Conservation (phyloP, 768 basidiomycete genomes). For the Lactifluus volemus region DNA sequence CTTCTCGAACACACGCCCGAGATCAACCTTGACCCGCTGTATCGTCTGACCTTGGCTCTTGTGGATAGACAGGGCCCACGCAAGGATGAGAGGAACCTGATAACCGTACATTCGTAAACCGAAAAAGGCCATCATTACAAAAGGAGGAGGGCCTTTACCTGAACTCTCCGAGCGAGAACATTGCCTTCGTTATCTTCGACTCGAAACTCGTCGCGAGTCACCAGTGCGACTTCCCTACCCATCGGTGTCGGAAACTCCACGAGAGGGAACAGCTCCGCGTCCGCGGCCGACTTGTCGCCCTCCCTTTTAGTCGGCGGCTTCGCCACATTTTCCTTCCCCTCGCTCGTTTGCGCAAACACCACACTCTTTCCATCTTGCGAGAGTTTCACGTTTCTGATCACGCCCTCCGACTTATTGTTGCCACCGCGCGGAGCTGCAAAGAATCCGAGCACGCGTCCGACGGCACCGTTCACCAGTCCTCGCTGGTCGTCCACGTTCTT, state of each 20-base stretch:
- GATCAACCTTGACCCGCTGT: conserved; percentile 53
- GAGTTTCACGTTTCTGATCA: conserved; percentile 29
- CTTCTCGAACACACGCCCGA: conserved; percentile 58
- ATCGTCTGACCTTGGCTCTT: conserved; percentile 74
- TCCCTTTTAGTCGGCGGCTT: conserved; percentile 21
- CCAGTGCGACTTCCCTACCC: conserved; percentile 38
- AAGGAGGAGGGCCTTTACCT: conserved; percentile 24
- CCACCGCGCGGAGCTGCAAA: conserved; percentile 20
- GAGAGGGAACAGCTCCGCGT: conserved; percentile 37
- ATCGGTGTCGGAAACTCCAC: conserved; percentile 38
- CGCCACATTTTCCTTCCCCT: conserved; percentile 30
- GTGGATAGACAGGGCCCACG: conserved; percentile 75
- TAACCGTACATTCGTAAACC: not conserved
- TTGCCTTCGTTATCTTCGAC: conserved; percentile 46
- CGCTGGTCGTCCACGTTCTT: conserved; percentile 50
- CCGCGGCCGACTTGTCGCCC: conserved; percentile 24
- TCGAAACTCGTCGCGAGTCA: conserved; percentile 44
- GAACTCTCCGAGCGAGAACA: conserved; percentile 39
- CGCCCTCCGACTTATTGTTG: conserved; percentile 26
- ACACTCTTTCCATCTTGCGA: conserved; percentile 27
- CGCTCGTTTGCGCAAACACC: conserved; percentile 9
- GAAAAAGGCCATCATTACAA: not conserved
- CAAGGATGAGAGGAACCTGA: conserved; percentile 64
- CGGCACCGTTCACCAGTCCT: conserved; percentile 59
- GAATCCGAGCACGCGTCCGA: conserved; percentile 56